Evolutionary conservation across 805 yeast species (phyloP).

Genomic region (Kodamaea hsintzibuensis): DNA sequence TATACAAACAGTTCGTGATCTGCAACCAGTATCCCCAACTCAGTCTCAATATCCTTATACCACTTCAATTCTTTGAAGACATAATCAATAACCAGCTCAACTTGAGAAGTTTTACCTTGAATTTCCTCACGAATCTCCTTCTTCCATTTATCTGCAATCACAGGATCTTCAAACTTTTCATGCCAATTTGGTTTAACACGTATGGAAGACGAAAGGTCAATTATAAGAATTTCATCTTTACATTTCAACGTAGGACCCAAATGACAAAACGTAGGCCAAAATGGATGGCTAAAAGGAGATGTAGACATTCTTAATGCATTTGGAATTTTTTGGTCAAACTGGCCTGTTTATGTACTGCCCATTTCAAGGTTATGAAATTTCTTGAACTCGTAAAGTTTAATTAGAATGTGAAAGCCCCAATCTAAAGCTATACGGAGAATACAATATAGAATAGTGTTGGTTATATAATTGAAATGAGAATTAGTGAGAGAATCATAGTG

Average conservation of each 20-base stretch:
- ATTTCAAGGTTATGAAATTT: background rate
- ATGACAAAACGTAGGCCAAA: slow-evolving; percentile 7
- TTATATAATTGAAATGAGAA: too few relatives aligned
- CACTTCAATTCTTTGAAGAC: slow-evolving; percentile 17
- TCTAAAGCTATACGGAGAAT: too few relatives aligned
- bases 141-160: slow-evolving; percentile 27
- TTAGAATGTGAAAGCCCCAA: background rate
- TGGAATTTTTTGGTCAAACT: background rate
- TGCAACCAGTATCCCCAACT: slow-evolving; percentile 10
- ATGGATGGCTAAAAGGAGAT: slow-evolving; percentile 11
- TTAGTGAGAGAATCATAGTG: too few relatives aligned
- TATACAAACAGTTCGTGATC: slow-evolving; percentile 9
- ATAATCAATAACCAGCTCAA: slow-evolving; percentile 15
- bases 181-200: slow-evolving; percentile 31
- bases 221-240: slow-evolving; percentile 19
- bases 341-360: background rate
- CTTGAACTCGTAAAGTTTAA: background rate
- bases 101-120: slow-evolving; percentile 1
- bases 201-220: slow-evolving; percentile 17
- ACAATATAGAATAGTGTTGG: too few relatives aligned
- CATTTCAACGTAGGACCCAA: slow-evolving; percentile 3
- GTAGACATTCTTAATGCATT: background rate
- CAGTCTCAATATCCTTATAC: slow-evolving; percentile 12
- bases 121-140: slow-evolving; percentile 16
- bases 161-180: slow-evolving; percentile 20